These are phyloP conservation scores for Zygotorulaspora chibaensis DNA, from an alignment of 805 yeast genomes.

Conservation along the genomic window DNA sequence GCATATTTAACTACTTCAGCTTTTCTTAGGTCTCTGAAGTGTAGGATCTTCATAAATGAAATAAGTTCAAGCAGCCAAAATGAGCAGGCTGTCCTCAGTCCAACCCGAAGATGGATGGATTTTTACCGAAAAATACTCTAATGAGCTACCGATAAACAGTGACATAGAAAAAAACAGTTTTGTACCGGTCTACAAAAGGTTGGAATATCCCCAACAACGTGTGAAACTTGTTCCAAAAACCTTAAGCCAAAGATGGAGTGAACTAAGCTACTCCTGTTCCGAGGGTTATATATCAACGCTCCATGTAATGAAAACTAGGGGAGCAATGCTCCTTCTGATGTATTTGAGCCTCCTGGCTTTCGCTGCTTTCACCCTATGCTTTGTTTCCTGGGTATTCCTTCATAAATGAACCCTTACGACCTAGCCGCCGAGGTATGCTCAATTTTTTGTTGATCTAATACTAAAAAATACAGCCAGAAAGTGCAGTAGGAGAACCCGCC, in stretches of 20 bases:
- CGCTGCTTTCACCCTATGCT: neutral
- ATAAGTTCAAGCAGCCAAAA: constrained; percentile 6
- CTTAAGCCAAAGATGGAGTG: neutral
- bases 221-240: constrained; percentile 1
- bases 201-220: constrained; percentile 6
- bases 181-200: constrained; percentile 4
- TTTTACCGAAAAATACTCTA: constrained; percentile 10
- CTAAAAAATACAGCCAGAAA: too few species aligned
- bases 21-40: too few species aligned
- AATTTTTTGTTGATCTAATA: too few species aligned
- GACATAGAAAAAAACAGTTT: constrained; percentile 1
- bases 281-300: neutral
- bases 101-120: constrained; percentile 11
- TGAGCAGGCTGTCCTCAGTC: constrained; percentile 5
- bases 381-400: constrained; percentile 1
- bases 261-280: neutral
- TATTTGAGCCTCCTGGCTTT: neutral
- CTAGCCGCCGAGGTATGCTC: too few species aligned
- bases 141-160: constrained; percentile 6
- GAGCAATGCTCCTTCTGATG: neutral
- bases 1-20: too few species aligned
- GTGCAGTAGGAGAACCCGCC: too few species aligned
- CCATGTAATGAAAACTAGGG: neutral
- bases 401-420: neutral
- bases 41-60: neutral